phyloP scores from a whole-genome alignment of 208 protist genomes.

The Wallacemonas sp. region DNA sequence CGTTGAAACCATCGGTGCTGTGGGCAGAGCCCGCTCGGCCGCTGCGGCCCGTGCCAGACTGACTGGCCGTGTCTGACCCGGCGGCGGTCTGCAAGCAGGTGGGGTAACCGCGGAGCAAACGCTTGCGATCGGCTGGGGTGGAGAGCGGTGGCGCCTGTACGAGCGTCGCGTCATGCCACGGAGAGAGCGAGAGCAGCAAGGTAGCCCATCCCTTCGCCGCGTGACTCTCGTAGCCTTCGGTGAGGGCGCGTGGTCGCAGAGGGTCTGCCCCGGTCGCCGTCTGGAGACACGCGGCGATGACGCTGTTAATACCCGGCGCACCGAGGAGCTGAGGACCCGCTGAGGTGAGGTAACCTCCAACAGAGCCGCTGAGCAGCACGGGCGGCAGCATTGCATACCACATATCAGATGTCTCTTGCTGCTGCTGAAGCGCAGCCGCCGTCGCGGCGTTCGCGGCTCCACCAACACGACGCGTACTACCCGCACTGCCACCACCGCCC shows the following conservation, averaged over 20 bases:
- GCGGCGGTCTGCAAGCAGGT: not conserved
- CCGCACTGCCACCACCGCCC: slow-evolving; percentile 12
- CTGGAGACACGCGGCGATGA: slow-evolving; percentile 51
- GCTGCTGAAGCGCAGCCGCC: slow-evolving; percentile 20
- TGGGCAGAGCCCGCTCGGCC: not conserved
- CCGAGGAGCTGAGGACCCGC: slow-evolving; percentile 42
- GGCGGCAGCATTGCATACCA: slow-evolving; percentile 68
- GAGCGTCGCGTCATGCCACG: slow-evolving; percentile 44
- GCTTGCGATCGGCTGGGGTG: slow-evolving; percentile 31
- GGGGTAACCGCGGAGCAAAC: slow-evolving; percentile 15
- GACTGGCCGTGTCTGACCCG: not conserved
- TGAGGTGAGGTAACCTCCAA: slow-evolving; percentile 37
- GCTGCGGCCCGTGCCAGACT: not conserved
- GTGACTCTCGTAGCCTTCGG: not conserved
- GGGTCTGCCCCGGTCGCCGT: slow-evolving; percentile 6
- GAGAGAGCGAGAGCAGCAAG: slow-evolving; percentile 63
- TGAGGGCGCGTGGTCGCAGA: not conserved
- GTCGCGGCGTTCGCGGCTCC: slow-evolving; percentile 16
- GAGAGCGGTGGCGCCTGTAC: slow-evolving; percentile 28
- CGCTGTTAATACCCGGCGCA: slow-evolving; percentile 69
- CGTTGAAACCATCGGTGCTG: not conserved
- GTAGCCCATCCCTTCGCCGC: slow-evolving; percentile 19
- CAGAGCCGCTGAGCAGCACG: slow-evolving; percentile 52
- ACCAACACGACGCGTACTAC: slow-evolving; percentile 8
- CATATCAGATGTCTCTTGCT: slow-evolving; percentile 36